Evolutionary conservation across 352 stramenopile species (phyloP), one percentile per base, ranked within the genome.

Genomic region (Globisporangium acanthophoron): DNA sequence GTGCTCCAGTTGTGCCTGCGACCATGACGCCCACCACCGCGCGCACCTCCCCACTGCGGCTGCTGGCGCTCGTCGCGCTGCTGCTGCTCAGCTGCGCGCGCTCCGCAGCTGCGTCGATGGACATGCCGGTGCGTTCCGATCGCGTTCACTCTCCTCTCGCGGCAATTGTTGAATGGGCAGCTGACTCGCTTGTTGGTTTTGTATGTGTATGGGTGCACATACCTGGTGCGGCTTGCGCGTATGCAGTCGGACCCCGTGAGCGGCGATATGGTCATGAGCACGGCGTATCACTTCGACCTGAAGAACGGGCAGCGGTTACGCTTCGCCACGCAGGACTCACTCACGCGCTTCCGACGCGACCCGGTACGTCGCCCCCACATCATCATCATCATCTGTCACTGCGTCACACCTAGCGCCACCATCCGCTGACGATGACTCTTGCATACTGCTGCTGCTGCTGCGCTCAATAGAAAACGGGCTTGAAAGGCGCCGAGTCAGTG

Each of bases 191-290:
- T 29, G 21, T 31, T 44, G 12, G n/a, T 29, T 0, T 35, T 46
- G 18, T 56, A 24, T 24, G 21, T 24, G 21, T 24, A 24, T 24
- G 21, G 21, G 21, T 24, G 21, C 21, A 24, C 21, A 24, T 24
- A 1, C 21, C 21, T 24, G 21, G 21, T 24, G 21, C 21, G 21
- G 21, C 21, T 24, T 24, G 11, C 24, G 31, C 27, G 24, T 35
- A 27, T 0, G 20, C 48, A 89, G 79, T 67, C 74, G 13, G 79
- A 89, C 55, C 79, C 79, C 0, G 77, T 89, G 31, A 84, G 59
- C 16, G 79, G 77, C 47, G 56, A 85, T 51, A 89, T 89, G 79
- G 74, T 89, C 37, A 89, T 89, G 79, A 82, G 71, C 51, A 44
- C 60, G 7, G 52, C 56, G 18, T 83, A 71, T 66, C 73, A 85